These are phyloP conservation scores for Phytophthora cajani DNA, from an alignment of 352 stramenopile species.

Conservation along the genomic window DNA sequence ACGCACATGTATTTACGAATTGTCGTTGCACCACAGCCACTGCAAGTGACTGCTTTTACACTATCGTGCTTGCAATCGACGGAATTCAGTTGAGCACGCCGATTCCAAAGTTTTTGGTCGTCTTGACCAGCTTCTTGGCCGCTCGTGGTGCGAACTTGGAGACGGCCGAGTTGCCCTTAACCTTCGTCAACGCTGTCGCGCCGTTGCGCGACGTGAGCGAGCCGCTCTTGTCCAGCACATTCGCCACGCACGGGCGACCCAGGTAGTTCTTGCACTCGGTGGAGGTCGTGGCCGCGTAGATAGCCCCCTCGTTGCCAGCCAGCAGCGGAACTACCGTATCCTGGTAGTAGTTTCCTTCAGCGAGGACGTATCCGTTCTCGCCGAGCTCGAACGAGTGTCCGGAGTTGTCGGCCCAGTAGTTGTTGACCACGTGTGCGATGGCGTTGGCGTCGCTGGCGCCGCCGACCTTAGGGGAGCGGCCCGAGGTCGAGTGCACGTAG, in stretches of 20 bases:
- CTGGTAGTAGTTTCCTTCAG: constrained; percentile 51
- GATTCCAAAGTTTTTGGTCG: constrained; percentile 24
- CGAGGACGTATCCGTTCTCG: constrained; percentile 36
- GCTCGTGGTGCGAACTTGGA: constrained; percentile 2
- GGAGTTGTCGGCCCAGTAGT: constrained; percentile 52
- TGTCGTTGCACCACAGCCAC: not conserved
- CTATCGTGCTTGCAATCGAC: not conserved
- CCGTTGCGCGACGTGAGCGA: constrained; percentile 28
- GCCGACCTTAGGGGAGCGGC: constrained; percentile 38
- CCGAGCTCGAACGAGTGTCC: constrained; percentile 46
- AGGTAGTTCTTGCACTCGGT: constrained; percentile 24
- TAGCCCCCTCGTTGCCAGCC: constrained; percentile 1
- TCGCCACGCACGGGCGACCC: constrained; percentile 31
- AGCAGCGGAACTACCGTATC: no score
- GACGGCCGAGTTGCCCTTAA: constrained; percentile 17
- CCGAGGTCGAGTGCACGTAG: constrained; percentile 50
- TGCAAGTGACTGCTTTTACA: constrained; percentile 10
- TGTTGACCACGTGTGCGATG: constrained; percentile 44
- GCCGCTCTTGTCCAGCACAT: constrained; percentile 35
- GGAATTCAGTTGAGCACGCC: constrained; percentile 17
- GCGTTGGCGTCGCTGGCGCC: constrained; percentile 26
- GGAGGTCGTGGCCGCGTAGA: constrained; percentile 12
- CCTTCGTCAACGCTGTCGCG: constrained; percentile 9
- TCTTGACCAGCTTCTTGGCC: constrained; percentile 6
- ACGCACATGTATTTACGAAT: no score